A percentile compares a stretch with the other conserved stretches of the same genome.
These are phyloP conservation scores for Suhomyces vadensis DNA, from an alignment of 805 yeast genomes.

Conservation along the genomic window DNA sequence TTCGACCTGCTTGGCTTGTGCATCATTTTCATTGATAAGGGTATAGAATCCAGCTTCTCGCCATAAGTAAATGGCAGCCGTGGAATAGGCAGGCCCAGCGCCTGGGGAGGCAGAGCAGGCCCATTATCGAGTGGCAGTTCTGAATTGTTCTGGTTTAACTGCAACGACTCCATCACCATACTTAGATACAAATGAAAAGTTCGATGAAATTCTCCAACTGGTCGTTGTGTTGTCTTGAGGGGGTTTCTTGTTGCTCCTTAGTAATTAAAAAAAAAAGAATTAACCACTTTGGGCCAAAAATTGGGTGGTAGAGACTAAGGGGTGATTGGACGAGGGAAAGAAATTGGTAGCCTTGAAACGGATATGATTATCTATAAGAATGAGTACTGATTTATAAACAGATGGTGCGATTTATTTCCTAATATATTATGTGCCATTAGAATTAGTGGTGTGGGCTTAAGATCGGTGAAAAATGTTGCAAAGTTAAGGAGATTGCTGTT, in stretches of 20 bases:
- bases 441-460: not conserved
- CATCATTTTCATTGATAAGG: slow-evolving; percentile 37
- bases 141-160: not conserved
- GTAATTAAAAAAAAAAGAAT: not conserved
- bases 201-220: too few species aligned
- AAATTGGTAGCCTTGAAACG: not conserved
- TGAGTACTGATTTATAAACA: too few species aligned
- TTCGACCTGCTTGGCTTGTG: slow-evolving; percentile 41
- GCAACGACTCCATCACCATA: not conserved
- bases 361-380: too few species aligned
- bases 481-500: slow-evolving; percentile 1
- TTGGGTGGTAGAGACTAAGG: not conserved
- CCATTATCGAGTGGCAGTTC: not conserved
- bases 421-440: not conserved
- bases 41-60: slow-evolving; percentile 14
- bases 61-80: slow-evolving; percentile 10
- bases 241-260: not conserved
- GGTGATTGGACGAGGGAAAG: too few species aligned
- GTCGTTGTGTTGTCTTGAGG: too few species aligned
- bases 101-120: not conserved
- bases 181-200: too few species aligned
- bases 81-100: slow-evolving; percentile 2
- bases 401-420: too few species aligned
- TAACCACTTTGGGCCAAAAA: not conserved
- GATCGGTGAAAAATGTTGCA: not conserved